Conservation (phyloP, 306 rosid species). For the Castanea sativa region DNA sequence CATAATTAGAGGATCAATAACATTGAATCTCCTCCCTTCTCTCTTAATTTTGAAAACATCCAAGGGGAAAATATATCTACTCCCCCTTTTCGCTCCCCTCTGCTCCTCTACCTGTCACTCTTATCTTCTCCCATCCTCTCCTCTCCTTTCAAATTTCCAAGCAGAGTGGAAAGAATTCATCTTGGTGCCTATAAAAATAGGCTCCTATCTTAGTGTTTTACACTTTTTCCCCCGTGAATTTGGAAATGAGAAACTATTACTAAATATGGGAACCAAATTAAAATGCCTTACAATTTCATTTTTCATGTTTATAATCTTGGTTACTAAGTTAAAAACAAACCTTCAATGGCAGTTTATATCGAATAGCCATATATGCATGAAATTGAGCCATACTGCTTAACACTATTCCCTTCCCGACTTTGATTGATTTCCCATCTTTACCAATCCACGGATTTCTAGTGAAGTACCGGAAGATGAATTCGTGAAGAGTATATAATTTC, state of each 20-base stretch:
- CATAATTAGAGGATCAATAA: no score
- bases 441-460: neutral
- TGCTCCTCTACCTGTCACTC: no score
- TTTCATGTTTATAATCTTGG: neutral
- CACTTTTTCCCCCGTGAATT: neutral
- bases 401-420: neutral
- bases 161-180: no score
- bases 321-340: constrained; percentile 11
- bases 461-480: constrained; percentile 9
- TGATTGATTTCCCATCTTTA: constrained; percentile 28
- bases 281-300: neutral
- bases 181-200: no score
- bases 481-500: neutral
- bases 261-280: neutral
- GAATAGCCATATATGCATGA: constrained; percentile 6
- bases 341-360: constrained; percentile 31
- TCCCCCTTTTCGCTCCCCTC: no score
- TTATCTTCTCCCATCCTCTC: no score
- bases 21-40: no score
- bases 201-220: no score
- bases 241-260: neutral
- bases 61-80: no score
- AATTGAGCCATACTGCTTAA: constrained; percentile 24
- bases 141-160: no score
- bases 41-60: no score